These are phyloP conservation scores for Salvia splendens DNA, from an alignment of 257 asterid genomes.

Conservation along the genomic window DNA sequence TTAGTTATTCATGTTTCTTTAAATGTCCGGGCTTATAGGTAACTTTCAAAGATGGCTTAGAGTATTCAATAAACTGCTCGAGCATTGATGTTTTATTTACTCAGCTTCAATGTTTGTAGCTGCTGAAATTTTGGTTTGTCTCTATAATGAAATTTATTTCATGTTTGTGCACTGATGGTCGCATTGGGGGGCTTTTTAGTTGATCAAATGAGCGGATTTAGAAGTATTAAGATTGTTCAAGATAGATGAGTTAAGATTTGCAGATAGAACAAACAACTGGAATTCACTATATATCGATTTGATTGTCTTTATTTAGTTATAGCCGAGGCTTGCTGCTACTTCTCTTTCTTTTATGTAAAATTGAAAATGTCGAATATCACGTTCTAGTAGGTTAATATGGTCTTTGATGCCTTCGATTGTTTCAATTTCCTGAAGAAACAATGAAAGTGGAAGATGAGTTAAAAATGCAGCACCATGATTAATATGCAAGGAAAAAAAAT, in stretches of 20 bases:
- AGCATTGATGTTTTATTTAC: too few species aligned
- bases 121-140: too few species aligned
- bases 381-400: neutral
- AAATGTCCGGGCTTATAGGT: slow-evolving; percentile 2
- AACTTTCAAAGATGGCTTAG: neutral
- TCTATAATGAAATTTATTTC: neutral
- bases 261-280: neutral
- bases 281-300: slow-evolving; percentile 2
- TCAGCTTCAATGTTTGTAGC: too few species aligned
- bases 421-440: too few species aligned
- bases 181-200: neutral
- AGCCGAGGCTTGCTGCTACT: neutral
- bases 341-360: neutral
- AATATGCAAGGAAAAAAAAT: neutral
- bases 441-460: too few species aligned
- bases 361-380: slow-evolving; percentile 9
- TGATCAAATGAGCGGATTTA: slow-evolving; percentile 9
- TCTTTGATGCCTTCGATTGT: neutral
- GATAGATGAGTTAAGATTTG: neutral
- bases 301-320: slow-evolving; percentile 16
- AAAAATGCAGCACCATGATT: slow-evolving; percentile 1
- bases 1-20: slow-evolving; percentile 13
- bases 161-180: slow-evolving; percentile 7
- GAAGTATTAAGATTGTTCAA: neutral
- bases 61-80: too few species aligned